Conservation (phyloP, 2,329 filamentous ascomycete species). For the Xylaria hypoxylon region DNA sequence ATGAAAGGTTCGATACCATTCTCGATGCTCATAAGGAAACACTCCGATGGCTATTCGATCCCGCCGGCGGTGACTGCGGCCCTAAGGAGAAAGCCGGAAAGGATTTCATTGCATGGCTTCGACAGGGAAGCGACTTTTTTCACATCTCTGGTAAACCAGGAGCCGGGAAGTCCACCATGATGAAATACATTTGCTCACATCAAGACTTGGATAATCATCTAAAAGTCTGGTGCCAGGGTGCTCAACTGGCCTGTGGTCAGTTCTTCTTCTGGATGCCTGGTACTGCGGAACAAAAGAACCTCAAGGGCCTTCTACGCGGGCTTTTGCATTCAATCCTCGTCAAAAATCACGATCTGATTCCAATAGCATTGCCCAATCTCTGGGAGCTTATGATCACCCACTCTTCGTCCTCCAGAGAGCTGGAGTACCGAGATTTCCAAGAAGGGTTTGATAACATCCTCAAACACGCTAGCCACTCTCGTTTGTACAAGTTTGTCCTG, state of each 20-base stretch:
- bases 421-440: slow-evolving; percentile 33
- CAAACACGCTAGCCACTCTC: neutral
- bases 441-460: slow-evolving; percentile 30
- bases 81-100: slow-evolving; percentile 20
- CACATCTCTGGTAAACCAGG: slow-evolving; percentile 42
- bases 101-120: slow-evolving; percentile 38
- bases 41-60: slow-evolving; percentile 31
- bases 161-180: slow-evolving; percentile 43
- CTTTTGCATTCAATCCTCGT: slow-evolving; percentile 36
- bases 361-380: slow-evolving; percentile 31
- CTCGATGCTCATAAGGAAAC: slow-evolving; percentile 32
- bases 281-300: slow-evolving; percentile 37
- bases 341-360: slow-evolving; percentile 29
- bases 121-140: slow-evolving; percentile 33
- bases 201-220: slow-evolving; percentile 10
- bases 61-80: neutral
- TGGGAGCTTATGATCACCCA: slow-evolving; percentile 27
- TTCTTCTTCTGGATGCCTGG: slow-evolving; percentile 45
- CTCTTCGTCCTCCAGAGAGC: slow-evolving; percentile 4
- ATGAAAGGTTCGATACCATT: slow-evolving; percentile 39
- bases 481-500: slow-evolving; percentile 30
- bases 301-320: slow-evolving; percentile 39
- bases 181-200: slow-evolving; percentile 40
- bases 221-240: slow-evolving; percentile 28
- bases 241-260: slow-evolving; percentile 18